A percentile compares a stretch with the other conserved stretches of the same genome.
These are phyloP conservation scores for Cardamine occulta DNA, from an alignment of 345 rosid species.

Conservation along the genomic window DNA sequence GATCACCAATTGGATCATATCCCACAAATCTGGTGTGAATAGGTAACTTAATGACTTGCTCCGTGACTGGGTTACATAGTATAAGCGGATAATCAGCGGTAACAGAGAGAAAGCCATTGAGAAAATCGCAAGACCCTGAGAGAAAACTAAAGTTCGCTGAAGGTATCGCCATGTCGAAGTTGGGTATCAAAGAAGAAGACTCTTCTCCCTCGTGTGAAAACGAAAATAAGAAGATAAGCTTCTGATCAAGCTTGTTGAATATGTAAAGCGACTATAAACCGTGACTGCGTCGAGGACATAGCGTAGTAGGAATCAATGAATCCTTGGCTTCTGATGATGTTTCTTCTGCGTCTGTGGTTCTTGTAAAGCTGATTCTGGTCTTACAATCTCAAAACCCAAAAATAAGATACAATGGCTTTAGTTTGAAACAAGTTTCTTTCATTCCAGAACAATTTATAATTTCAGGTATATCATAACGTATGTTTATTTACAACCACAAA, in stretches of 20 bases:
- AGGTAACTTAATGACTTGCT: neutral
- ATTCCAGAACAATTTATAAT: neutral
- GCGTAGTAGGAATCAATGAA: neutral
- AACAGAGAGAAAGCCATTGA: slow-evolving; percentile 3
- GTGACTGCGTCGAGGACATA: neutral
- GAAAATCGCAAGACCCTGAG: too few species aligned
- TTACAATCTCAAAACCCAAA: too few species aligned
- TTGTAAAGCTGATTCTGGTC: too few species aligned
- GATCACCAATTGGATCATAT: neutral
- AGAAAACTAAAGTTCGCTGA: neutral
- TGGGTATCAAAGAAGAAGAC: neutral
- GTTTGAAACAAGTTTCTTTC: slow-evolving; percentile 7
- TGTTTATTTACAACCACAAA: slow-evolving; percentile 38
- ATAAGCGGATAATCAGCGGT: too few species aligned
- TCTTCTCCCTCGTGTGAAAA: neutral
- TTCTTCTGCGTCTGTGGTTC: too few species aligned
- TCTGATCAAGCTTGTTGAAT: neutral
- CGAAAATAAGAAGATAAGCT: neutral
- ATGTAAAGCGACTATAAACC: neutral
- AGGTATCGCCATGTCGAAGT: neutral
- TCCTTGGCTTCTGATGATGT: neutral
- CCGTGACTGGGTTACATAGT: neutral
- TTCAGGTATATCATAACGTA: neutral
- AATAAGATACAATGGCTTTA: neutral
- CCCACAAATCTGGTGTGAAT: neutral